phyloP scores from a whole-genome alignment of 768 basidiomycete genomes.

The Crassisporium funariophilum region DNA sequence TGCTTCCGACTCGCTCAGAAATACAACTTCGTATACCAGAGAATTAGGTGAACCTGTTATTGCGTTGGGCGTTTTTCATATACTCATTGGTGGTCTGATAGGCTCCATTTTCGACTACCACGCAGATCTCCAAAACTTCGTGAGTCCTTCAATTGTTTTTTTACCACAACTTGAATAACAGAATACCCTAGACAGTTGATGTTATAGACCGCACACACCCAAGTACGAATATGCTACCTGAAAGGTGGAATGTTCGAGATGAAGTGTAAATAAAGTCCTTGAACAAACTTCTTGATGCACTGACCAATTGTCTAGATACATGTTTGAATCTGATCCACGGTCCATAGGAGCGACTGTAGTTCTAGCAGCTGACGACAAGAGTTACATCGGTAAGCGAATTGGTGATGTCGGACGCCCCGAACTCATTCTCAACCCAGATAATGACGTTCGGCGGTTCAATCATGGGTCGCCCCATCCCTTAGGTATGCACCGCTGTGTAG shows the following conservation, averaged over 20 bases:
- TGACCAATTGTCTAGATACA: conserved; percentile 47
- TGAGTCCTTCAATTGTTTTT: conserved; percentile 34
- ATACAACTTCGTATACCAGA: conserved; percentile 55
- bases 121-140: conserved; percentile 63
- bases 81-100: conserved; percentile 21
- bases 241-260: conserved; percentile 53
- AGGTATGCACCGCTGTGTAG: conserved; percentile 41
- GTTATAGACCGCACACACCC: conserved; percentile 62
- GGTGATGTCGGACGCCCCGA: background rate
- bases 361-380: conserved; percentile 66
- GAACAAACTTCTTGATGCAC: background rate
- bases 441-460: conserved; percentile 51
- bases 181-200: conserved; percentile 50
- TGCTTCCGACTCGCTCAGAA: conserved; percentile 60
- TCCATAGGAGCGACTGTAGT: conserved; percentile 61
- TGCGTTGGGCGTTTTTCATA: background rate
- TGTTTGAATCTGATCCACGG: conserved; percentile 74
- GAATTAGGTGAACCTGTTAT: conserved; percentile 49
- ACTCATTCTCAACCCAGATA: conserved; percentile 34
- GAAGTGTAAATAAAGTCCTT: conserved; percentile 50
- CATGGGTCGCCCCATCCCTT: conserved; percentile 80
- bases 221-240: conserved; percentile 56
- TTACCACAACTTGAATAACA: background rate
- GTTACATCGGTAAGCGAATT: conserved; percentile 50
- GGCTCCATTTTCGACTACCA: conserved; percentile 77